phyloP scores from a whole-genome alignment of 345 rosid species.

The Sisymbrium irio region DNA sequence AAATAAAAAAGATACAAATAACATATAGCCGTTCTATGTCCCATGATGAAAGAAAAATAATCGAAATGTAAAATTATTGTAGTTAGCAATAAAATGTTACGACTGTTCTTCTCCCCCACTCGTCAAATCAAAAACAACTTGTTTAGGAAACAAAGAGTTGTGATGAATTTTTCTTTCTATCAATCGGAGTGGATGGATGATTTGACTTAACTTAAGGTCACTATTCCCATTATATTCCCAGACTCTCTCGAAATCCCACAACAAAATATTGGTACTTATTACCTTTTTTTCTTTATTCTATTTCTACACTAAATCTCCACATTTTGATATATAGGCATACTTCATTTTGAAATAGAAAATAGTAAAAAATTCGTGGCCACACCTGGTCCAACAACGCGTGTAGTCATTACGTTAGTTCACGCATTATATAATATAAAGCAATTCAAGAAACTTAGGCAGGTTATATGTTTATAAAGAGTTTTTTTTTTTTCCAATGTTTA shows the following conservation, averaged over 20 bases:
- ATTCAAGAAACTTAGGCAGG: neutral
- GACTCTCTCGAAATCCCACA: constrained; percentile 12
- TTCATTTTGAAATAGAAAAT: neutral
- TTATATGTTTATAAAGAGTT: neutral
- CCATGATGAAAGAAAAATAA: constrained; percentile 1
- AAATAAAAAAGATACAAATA: neutral
- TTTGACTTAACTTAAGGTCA: constrained; percentile 37
- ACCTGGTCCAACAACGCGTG: neutral
- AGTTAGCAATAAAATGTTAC: neutral
- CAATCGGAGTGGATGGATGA: constrained; percentile 32
- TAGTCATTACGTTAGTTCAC: neutral
- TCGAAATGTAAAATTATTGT: neutral
- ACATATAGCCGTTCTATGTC: neutral
- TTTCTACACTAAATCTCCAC: neutral
- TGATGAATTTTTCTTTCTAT: constrained; percentile 28
- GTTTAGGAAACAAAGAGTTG: constrained; percentile 35
- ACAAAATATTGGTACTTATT: constrained; percentile 15
- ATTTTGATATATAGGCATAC: too few relatives aligned
- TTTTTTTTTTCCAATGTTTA: neutral
- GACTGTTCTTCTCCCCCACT: constrained; percentile 25
- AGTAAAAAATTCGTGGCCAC: neutral
- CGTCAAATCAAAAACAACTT: constrained; percentile 29
- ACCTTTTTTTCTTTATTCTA: neutral
- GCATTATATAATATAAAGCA: neutral
- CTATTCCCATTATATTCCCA: constrained; percentile 26